Conservation (phyloP, 352 stramenopile genomes). For the Phytophthora sansomeana region DNA sequence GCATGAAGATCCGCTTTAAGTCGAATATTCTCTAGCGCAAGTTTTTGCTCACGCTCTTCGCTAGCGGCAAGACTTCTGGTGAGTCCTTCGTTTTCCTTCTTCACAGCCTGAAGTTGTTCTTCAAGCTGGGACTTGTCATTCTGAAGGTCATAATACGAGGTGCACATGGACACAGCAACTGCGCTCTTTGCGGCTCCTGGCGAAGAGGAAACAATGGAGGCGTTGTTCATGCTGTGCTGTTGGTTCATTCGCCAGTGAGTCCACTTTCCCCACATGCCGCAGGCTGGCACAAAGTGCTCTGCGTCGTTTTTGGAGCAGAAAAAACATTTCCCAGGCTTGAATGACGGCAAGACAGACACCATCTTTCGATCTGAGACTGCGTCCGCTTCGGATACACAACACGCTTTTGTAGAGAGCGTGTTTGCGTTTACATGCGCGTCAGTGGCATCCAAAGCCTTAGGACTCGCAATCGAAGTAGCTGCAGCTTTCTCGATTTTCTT, state of each 20-base stretch:
- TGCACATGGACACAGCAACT: slow-evolving; percentile 71
- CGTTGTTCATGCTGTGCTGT: slow-evolving; percentile 52
- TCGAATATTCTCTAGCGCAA: slow-evolving; percentile 37
- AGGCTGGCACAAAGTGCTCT: slow-evolving; percentile 81
- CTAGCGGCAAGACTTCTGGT: slow-evolving; percentile 32
- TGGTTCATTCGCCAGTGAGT: slow-evolving; percentile 88
- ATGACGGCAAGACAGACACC: slow-evolving; percentile 80
- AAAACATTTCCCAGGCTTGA: slow-evolving; percentile 85
- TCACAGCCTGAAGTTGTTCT: slow-evolving; percentile 37
- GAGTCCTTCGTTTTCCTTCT: slow-evolving; percentile 42
- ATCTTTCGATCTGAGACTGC: slow-evolving; percentile 43
- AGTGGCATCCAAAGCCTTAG: too few relatives aligned
- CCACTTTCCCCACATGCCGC: slow-evolving; percentile 88
- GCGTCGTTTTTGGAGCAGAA: slow-evolving; percentile 88
- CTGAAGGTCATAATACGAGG: slow-evolving; percentile 87
- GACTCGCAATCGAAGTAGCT: too few relatives aligned
- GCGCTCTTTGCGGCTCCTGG: slow-evolving; percentile 42
- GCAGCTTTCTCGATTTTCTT: neutral
- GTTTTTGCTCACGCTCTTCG: slow-evolving; percentile 32
- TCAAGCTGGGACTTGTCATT: slow-evolving; percentile 71
- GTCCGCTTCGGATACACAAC: neutral
- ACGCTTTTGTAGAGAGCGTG: neutral
- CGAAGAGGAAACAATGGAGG: slow-evolving; percentile 22
- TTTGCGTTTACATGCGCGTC: neutral
- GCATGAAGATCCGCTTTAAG: slow-evolving; percentile 56